Evolutionary conservation across 2,329 filamentous ascomycete genomes (phyloP).

Genomic region (Exophiala xenobiotica): DNA sequence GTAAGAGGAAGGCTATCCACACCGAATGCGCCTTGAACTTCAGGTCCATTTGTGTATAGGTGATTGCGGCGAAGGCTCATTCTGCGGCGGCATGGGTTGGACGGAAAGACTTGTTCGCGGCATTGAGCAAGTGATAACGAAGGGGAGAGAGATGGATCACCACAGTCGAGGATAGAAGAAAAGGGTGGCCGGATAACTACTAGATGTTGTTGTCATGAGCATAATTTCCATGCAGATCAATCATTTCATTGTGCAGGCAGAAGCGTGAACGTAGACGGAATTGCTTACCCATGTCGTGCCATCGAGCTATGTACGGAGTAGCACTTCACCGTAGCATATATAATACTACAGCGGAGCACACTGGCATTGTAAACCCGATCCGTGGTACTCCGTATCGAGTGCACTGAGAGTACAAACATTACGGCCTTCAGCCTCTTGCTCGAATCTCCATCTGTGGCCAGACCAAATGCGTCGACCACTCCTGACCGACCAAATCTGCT

Average conservation of each 20-base stretch:
- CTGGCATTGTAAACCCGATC: no score
- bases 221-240: no score
- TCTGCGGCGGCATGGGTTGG: conserved; percentile 17
- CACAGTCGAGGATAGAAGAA: background rate
- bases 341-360: no score
- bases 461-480: conserved; percentile 1
- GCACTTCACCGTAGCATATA: background rate
- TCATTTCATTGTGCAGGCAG: conserved; percentile 1
- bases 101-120: background rate
- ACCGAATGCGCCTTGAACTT: conserved; percentile 24
- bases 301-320: background rate
- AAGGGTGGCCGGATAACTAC: background rate
- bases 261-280: no score
- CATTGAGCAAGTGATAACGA: conserved; percentile 1
- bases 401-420: no score
- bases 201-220: no score
- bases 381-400: no score
- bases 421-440: no score
- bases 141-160: background rate
- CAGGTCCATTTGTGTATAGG: conserved; percentile 24
- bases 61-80: conserved; percentile 23
- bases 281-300: no score
- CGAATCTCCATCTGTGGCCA: conserved; percentile 1
- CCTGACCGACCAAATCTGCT: background rate
- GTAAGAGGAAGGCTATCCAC: conserved; percentile 53